These are phyloP conservation scores for Aspergillus oerlinghausenensis DNA, from an alignment of 2,329 filamentous ascomycete species.

Conservation along the genomic window DNA sequence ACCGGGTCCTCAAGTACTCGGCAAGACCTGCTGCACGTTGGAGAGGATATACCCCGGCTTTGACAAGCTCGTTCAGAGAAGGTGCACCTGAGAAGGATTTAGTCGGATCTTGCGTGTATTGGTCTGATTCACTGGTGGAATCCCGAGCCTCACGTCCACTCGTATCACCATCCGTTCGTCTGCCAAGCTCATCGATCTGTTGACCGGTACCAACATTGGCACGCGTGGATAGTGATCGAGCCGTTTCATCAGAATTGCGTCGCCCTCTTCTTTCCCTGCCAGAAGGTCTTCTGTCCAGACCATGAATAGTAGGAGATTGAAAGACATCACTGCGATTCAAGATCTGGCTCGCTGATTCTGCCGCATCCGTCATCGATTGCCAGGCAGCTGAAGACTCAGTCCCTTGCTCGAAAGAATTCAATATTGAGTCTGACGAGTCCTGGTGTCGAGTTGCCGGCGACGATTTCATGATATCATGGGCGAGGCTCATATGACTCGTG, in stretches of 20 bases:
- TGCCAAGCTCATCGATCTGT: not conserved
- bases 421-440: constrained; percentile 69
- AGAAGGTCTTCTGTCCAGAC: constrained; percentile 26
- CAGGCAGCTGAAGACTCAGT: constrained; percentile 67
- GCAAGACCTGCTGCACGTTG: constrained; percentile 80
- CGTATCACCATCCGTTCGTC: not conserved
- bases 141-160: constrained; percentile 14
- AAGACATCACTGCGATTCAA: constrained; percentile 84
- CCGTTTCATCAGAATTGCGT: constrained; percentile 33
- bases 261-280: constrained; percentile 22
- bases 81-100: constrained; percentile 39
- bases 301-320: constrained; percentile 64
- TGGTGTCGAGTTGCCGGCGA: constrained; percentile 51
- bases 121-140: constrained; percentile 20
- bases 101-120: constrained; percentile 16
- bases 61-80: constrained; percentile 55
- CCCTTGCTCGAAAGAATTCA: constrained; percentile 68
- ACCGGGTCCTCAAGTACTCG: constrained; percentile 72
- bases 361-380: constrained; percentile 67
- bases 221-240: constrained; percentile 25
- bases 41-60: constrained; percentile 68
- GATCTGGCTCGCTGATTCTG: constrained; percentile 84
- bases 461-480: constrained; percentile 46
- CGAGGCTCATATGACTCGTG: constrained; percentile 50
- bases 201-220: constrained; percentile 16